Percentiles rank a stretch among this genome's conserved stretches.
Conservation (phyloP, 1,284 basidiomycete genomes). For the Laetiporus sulphureus region DNA sequence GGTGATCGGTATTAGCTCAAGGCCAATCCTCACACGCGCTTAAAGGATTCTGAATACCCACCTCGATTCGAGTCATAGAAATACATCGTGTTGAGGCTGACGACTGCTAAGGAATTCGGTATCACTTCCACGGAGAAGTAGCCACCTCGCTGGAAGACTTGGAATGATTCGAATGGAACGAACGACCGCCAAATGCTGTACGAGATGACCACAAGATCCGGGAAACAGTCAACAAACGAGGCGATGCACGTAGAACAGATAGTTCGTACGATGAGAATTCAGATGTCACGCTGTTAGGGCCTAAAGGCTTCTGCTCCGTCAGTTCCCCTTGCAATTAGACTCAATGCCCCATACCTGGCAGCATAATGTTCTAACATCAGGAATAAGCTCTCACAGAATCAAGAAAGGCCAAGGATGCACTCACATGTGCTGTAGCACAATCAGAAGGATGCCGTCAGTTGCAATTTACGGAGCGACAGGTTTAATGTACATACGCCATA, state of each 20-base stretch:
- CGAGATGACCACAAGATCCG: constrained; percentile 9
- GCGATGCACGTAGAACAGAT: constrained; percentile 1
- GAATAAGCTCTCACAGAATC: constrained; percentile 7
- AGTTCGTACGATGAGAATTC: constrained; percentile 61
- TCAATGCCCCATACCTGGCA: constrained; percentile 39
- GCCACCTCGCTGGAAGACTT: constrained; percentile 80
- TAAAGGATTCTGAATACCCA: constrained; percentile 22
- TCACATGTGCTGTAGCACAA: constrained; percentile 52
- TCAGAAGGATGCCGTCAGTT: too few species aligned
- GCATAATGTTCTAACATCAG: constrained; percentile 52
- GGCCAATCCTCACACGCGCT: constrained; percentile 1
- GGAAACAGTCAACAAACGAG: too few species aligned
- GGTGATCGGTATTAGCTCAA: constrained; percentile 4
- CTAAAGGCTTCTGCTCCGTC: constrained; percentile 27
- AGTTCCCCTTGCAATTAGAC: constrained; percentile 1
- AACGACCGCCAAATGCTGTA: constrained; percentile 77
- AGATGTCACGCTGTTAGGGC: constrained; percentile 77
- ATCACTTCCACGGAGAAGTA: constrained; percentile 85
- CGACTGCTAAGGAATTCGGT: constrained; percentile 69
- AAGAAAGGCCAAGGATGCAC: constrained; percentile 12
- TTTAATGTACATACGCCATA: constrained; percentile 62
- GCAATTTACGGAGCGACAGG: too few species aligned
- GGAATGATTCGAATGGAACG: constrained; percentile 76
- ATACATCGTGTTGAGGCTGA: constrained; percentile 89
- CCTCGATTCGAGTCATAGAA: constrained; percentile 92